Evolutionary conservation across 441 rosid genomes (phyloP).

Genomic region (Macaranga tanarius): DNA sequence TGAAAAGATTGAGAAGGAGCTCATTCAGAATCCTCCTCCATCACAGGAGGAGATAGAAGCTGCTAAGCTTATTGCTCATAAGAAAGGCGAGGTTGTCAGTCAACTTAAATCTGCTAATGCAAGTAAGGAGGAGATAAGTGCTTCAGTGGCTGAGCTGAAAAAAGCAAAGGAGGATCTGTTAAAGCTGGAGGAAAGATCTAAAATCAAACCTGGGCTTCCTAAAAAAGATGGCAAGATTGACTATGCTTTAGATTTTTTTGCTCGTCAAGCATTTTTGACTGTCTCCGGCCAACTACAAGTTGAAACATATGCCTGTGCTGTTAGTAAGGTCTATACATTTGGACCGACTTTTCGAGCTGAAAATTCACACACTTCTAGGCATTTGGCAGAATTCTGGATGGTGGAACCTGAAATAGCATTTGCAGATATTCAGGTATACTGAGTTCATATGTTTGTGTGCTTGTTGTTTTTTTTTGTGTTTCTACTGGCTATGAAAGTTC

Average conservation of each 20-base stretch:
- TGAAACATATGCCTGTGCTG: conserved; percentile 85
- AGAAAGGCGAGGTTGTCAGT: conserved; percentile 64
- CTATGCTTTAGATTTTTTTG: conserved; percentile 69
- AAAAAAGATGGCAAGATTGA: conserved; percentile 77
- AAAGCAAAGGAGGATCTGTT: conserved; percentile 56
- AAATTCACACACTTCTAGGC: conserved; percentile 92
- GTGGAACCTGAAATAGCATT: conserved; percentile 92
- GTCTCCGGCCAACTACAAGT: conserved; percentile 96
- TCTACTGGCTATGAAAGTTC: neutral
- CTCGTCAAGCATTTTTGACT: conserved; percentile 88
- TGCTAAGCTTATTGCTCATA: conserved; percentile 52
- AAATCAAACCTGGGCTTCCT: conserved; percentile 57
- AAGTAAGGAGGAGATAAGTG: conserved; percentile 50
- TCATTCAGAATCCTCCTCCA: conserved; percentile 71
- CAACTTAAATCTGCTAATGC: conserved; percentile 63
- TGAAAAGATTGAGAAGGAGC: conserved; percentile 43
- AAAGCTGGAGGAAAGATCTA: conserved; percentile 53
- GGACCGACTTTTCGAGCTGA: conserved; percentile 98
- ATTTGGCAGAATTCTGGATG: conserved; percentile 99
- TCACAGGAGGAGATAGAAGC: conserved; percentile 71
- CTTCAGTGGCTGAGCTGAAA: conserved; percentile 53
- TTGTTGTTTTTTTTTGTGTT: neutral
- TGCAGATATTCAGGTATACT: conserved; percentile 74
- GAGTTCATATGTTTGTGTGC: neutral
- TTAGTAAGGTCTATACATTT: conserved; percentile 79